These are phyloP conservation scores for Cystoderma amianthinum DNA, from an alignment of 768 basidiomycete species.

Conservation along the genomic window DNA sequence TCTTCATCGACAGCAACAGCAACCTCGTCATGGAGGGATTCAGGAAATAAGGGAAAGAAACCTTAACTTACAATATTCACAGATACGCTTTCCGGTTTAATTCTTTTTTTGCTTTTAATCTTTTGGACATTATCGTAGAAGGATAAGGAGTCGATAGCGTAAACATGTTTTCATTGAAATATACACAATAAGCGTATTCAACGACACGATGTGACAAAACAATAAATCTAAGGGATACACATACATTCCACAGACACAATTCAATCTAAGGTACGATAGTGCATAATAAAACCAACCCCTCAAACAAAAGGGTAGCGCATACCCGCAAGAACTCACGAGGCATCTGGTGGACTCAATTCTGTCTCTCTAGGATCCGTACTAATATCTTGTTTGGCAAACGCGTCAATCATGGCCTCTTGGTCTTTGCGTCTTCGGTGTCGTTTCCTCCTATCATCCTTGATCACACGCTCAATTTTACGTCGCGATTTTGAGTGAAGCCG, in stretches of 20 bases:
- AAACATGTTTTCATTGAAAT: no score
- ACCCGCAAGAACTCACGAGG: slow-evolving; percentile 9
- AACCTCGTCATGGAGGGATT: no score
- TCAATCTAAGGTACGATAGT: slow-evolving; percentile 1
- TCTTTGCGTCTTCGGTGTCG: slow-evolving; percentile 80
- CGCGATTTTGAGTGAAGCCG: slow-evolving; percentile 55
- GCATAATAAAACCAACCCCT: no score
- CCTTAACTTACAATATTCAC: no score
- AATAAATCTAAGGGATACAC: background rate
- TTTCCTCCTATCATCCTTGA: slow-evolving; percentile 78
- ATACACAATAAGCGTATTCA: no score
- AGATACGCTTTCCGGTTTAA: no score
- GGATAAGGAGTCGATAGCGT: no score
- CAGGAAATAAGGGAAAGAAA: no score
- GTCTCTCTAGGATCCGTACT: slow-evolving; percentile 17
- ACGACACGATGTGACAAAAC: background rate
- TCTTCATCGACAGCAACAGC: no score
- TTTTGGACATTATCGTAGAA: no score
- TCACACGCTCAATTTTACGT: slow-evolving; percentile 70
- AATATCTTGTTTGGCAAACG: slow-evolving; percentile 57
- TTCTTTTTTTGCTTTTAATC: no score
- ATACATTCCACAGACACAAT: background rate
- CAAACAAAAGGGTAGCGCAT: background rate
- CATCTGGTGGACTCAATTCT: slow-evolving; percentile 16
- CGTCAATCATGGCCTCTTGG: slow-evolving; percentile 76